Evolutionary conservation across 805 yeast genomes (phyloP).

Genomic region (Metschnikowia dekortorum): DNA sequence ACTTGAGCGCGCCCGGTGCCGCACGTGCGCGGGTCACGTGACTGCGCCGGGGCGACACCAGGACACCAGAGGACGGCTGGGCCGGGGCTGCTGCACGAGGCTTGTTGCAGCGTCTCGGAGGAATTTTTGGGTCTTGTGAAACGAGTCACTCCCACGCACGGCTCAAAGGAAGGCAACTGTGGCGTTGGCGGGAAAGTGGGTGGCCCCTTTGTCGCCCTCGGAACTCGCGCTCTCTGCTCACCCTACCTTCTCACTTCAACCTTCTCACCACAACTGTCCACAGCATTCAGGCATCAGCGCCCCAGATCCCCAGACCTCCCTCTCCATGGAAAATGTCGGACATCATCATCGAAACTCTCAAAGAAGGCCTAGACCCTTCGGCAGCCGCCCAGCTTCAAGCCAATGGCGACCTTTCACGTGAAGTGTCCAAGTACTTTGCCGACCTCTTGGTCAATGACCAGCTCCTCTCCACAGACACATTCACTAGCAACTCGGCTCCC

Average conservation of each 20-base stretch:
- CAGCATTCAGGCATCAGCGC: neutral
- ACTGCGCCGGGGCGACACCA: too few species aligned
- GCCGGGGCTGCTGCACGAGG: too few species aligned
- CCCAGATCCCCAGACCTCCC: neutral
- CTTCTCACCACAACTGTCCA: neutral
- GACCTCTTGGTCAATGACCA: slow-evolving; percentile 47
- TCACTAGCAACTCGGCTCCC: slow-evolving; percentile 34
- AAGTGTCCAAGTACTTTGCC: slow-evolving; percentile 30
- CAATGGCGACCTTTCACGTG: slow-evolving; percentile 17
- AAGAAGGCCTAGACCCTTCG: slow-evolving; percentile 24
- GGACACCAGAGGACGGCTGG: too few species aligned
- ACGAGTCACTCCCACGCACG: too few species aligned
- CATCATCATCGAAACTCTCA: slow-evolving; percentile 31
- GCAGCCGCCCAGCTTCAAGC: slow-evolving; percentile 17
- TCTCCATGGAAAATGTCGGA: slow-evolving; percentile 22
- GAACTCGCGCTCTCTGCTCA: neutral
- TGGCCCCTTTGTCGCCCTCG: neutral
- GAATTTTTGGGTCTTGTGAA: too few species aligned
- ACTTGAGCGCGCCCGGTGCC: neutral
- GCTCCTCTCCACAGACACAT: slow-evolving; percentile 39
- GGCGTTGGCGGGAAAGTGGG: too few species aligned
- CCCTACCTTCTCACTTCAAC: too few species aligned
- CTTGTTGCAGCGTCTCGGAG: too few species aligned
- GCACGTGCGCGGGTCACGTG: neutral
- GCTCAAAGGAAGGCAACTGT: too few species aligned